Conservation (phyloP, 2,329 filamentous ascomycete species). For the Leptoxyphium fumago region DNA sequence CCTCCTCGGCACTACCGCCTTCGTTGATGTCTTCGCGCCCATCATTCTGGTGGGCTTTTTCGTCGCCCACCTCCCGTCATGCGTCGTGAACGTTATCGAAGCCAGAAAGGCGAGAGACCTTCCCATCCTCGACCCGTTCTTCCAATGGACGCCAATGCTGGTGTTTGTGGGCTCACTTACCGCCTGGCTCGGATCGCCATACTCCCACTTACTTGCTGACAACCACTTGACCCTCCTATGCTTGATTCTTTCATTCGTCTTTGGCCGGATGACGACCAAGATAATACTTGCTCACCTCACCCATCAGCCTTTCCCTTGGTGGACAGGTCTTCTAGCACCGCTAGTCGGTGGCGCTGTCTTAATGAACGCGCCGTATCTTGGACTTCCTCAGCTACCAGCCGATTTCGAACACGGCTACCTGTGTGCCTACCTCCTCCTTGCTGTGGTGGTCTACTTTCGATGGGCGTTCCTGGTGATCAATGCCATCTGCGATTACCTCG, state of each 20-base stretch:
- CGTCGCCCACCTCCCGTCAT: constrained; percentile 65
- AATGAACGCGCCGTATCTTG: constrained; percentile 66
- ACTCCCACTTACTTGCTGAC: constrained; percentile 64
- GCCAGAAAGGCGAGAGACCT: constrained; percentile 59
- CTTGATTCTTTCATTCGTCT: constrained; percentile 88
- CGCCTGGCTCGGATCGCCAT: constrained; percentile 79
- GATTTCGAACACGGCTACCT: constrained; percentile 65
- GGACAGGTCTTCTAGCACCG: constrained; percentile 81
- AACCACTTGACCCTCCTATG: constrained; percentile 90
- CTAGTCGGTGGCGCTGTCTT: constrained; percentile 73
- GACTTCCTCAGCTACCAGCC: constrained; percentile 48
- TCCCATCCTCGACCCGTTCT: constrained; percentile 66
- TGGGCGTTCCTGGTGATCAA: constrained; percentile 88
- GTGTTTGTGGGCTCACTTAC: constrained; percentile 62
- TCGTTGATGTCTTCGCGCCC: constrained; percentile 78
- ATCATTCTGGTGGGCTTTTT: constrained; percentile 32
- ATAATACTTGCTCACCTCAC: constrained; percentile 95
- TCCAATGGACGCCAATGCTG: constrained; percentile 86
- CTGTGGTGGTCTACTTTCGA: constrained; percentile 71
- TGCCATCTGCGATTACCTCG: constrained; percentile 80
- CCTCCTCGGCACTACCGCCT: constrained; percentile 54
- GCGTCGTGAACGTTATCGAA: constrained; percentile 69
- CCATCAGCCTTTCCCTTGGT: constrained; percentile 86
- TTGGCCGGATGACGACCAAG: constrained; percentile 96
- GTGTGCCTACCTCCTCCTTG: constrained; percentile 69